phyloP scores from a whole-genome alignment of 164 flowering plant species.

The Taxillus chinensis region DNA sequence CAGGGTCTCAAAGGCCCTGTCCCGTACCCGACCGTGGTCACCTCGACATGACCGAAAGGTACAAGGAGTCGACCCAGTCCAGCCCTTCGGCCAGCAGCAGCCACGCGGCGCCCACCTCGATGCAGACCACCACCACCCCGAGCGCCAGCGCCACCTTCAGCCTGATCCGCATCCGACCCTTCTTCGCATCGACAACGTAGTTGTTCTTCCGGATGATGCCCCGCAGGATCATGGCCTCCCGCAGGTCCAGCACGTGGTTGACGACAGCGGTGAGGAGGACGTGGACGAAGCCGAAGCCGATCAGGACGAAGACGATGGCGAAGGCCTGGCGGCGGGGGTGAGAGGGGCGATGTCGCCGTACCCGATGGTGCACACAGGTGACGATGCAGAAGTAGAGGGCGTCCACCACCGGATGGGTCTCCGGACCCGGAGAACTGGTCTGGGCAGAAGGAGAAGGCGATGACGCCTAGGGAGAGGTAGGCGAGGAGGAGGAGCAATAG shows the following conservation, averaged over 20 bases:
- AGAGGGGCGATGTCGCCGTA: background rate
- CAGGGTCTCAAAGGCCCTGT: slow-evolving; percentile 49
- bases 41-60: slow-evolving; percentile 60
- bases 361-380: background rate
- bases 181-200: slow-evolving; percentile 44
- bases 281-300: background rate
- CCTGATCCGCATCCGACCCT: slow-evolving; percentile 59
- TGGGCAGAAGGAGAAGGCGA: background rate
- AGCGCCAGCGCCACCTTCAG: slow-evolving; percentile 52
- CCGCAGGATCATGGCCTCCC: background rate
- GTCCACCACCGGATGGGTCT: background rate
- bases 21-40: slow-evolving; percentile 69
- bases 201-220: slow-evolving; percentile 15
- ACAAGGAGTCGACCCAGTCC: slow-evolving; percentile 48
- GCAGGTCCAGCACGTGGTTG: background rate
- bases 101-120: slow-evolving; percentile 35
- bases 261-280: background rate
- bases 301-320: background rate
- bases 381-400: slow-evolving; percentile 2
- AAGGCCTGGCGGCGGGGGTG: background rate
- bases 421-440: background rate
- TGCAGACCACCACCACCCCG: slow-evolving; percentile 41
- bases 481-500: background rate
- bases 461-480: background rate
- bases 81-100: slow-evolving; percentile 36